Evolutionary conservation across 192 early-diverging fungal genomes (phyloP), one percentile per base, ranked within the genome.

Genomic region (Coemansia sp.): DNA sequence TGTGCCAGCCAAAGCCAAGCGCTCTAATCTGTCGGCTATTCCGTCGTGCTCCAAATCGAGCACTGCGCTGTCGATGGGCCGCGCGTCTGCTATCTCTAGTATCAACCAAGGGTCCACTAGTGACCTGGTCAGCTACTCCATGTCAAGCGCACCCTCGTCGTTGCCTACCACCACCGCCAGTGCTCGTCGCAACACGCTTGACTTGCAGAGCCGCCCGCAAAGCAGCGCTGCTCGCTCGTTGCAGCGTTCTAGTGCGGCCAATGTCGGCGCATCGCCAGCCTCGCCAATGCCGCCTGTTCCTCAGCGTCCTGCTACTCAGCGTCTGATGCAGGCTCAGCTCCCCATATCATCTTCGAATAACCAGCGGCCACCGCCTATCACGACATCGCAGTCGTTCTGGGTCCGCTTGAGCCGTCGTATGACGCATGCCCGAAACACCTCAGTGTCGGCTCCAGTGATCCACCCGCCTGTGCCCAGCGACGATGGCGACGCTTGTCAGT

Each of bases 351-450:
- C 52, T 30, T 55, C 52, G 11, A 16, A 10, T 13, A 6, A 11
- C 11, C 52, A 49, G 57, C n/a, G 37, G 60, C 55, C 55, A 47
- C 32, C 46, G 26, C 42, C 47, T 4, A 7, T 61, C 26, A 8
- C 50, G 5, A 39, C 43, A 11, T 44, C 65, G 55, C 53, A 47
- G 64, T 77, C 79, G 55, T 66, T 82, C 35, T 82, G 80, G 80
- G 44, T 50, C 59, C 39, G 67, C n/a, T 59, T 82, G 44, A 66
- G 75, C 11, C 72, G 72, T 40, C 57, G 69, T 4, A 59, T 67
- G 59, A 68, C 69, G 32, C 80, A 82, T 63, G 68, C 62, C 17
- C 72, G 71, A 26, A 32, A 33, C 30, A 59, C 28, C 64, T 40
- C 68, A 11, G 1, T 52, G 38, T 13, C 47, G 16, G n/a, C 63